Conservation (phyloP, 2,329 filamentous ascomycete species). For the Ascochyta fabae region DNA sequence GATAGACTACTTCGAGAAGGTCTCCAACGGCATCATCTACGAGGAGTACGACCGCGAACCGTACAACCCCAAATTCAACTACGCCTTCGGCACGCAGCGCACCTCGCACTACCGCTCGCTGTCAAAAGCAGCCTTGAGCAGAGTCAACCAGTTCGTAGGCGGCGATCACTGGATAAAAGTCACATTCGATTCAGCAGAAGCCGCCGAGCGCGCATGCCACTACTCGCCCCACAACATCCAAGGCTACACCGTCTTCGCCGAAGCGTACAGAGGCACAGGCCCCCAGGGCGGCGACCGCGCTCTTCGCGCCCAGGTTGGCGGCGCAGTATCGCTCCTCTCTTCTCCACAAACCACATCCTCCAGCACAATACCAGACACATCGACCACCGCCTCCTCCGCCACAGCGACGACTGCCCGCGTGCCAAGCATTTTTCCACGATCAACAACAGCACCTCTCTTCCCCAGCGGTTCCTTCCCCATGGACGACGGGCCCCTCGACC, state of each 20-base stretch:
- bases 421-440: constrained; percentile 23
- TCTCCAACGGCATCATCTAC: constrained; percentile 80
- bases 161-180: constrained; percentile 86
- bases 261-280: constrained; percentile 54
- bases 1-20: constrained; percentile 84
- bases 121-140: constrained; percentile 73
- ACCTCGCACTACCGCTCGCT: constrained; percentile 72
- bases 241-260: constrained; percentile 56
- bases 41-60: constrained; percentile 92
- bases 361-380: constrained; percentile 43
- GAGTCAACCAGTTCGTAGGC: constrained; percentile 81
- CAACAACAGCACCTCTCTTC: constrained; percentile 23
- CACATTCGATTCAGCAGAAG: constrained; percentile 58
- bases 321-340: constrained; percentile 34
- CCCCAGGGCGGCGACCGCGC: constrained; percentile 52
- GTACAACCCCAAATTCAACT: constrained; percentile 74
- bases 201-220: constrained; percentile 57
- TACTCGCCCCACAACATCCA: constrained; percentile 56
- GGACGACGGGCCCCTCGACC: constrained; percentile 22
- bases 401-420: constrained; percentile 28
- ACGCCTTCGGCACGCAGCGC: constrained; percentile 72
- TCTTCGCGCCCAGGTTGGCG: constrained; percentile 48
- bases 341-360: constrained; percentile 46
- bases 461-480: constrained; percentile 35
- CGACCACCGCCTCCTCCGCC: constrained; percentile 51